Conservation (phyloP, 768 basidiomycete species). For the Suillus clintonianus region DNA sequence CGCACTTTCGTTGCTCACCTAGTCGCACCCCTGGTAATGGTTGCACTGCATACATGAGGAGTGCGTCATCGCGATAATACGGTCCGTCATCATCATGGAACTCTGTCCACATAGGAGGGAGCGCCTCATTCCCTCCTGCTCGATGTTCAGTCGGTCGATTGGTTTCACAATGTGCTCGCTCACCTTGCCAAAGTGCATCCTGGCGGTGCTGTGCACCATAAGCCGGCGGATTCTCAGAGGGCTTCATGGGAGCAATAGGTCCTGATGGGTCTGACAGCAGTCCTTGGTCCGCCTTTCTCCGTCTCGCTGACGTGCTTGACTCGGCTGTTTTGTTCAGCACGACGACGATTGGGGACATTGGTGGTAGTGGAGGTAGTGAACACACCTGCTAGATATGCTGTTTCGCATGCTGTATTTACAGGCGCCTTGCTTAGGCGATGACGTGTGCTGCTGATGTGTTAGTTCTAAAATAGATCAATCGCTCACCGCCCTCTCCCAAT, state of each 20-base stretch:
- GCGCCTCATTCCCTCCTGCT: too few relatives aligned
- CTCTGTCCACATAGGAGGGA: too few relatives aligned
- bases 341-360: neutral
- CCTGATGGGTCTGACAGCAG: neutral
- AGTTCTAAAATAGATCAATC: neutral
- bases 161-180: too few relatives aligned
- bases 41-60: neutral
- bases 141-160: too few relatives aligned
- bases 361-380: neutral
- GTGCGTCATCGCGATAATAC: neutral
- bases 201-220: too few relatives aligned
- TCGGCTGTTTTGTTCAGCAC: too few relatives aligned
- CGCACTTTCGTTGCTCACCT: neutral
- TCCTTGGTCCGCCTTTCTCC: too few relatives aligned
- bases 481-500: too few relatives aligned
- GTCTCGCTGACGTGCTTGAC: too few relatives aligned
- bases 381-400: neutral
- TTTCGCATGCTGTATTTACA: neutral
- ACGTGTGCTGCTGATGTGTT: neutral
- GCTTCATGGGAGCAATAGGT: neutral
- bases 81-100: too few relatives aligned
- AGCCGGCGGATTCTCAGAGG: too few relatives aligned
- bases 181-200: too few relatives aligned
- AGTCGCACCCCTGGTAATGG: neutral
- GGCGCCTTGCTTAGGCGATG: neutral